phyloP scores from a whole-genome alignment of 495 filamentous ascomycete genomes.

The Aspergillus coremiiformis region DNA sequence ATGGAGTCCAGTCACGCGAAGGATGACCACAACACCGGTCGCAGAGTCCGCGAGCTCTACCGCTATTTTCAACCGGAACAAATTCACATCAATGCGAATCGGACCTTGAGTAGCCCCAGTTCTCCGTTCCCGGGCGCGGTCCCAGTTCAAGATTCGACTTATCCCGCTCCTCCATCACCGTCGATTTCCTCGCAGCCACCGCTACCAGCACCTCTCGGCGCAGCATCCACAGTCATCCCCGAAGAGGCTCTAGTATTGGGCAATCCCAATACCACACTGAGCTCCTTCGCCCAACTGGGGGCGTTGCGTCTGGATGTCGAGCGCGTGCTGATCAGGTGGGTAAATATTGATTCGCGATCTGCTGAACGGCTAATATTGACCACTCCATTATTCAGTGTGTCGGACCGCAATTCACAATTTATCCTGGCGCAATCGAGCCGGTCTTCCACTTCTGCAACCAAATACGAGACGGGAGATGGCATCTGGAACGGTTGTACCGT shows the following conservation, averaged over 20 bases:
- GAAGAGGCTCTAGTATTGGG: conserved; percentile 20
- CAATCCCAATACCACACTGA: conserved; percentile 49
- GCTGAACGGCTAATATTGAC: neutral
- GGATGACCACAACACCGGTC: conserved; percentile 24
- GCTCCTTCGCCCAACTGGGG: conserved; percentile 43
- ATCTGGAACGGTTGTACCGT: conserved; percentile 40
- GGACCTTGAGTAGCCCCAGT: conserved; percentile 5
- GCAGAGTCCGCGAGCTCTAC: conserved; percentile 39
- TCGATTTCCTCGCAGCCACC: conserved; percentile 10
- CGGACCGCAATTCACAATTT: conserved; percentile 51
- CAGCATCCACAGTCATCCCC: conserved; percentile 8
- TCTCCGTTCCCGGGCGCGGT: neutral
- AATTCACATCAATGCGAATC: conserved; percentile 1
- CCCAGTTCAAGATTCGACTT: neutral
- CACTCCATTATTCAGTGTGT: conserved; percentile 31
- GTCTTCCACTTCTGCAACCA: conserved; percentile 26
- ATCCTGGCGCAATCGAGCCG: conserved; percentile 50
- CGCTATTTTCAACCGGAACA: conserved; percentile 39
- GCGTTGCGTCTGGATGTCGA: conserved; percentile 42
- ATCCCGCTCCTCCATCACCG: conserved; percentile 7
- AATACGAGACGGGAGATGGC: conserved; percentile 32
- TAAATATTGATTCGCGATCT: conserved; percentile 4
- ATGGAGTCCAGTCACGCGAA: conserved; percentile 13
- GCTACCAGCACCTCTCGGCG: neutral
- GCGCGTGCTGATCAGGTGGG: conserved; percentile 37